Evolutionary conservation across 768 basidiomycete species (phyloP), one percentile per base, ranked within the genome.

Genomic region (Phanerodontia chrysosporium): DNA sequence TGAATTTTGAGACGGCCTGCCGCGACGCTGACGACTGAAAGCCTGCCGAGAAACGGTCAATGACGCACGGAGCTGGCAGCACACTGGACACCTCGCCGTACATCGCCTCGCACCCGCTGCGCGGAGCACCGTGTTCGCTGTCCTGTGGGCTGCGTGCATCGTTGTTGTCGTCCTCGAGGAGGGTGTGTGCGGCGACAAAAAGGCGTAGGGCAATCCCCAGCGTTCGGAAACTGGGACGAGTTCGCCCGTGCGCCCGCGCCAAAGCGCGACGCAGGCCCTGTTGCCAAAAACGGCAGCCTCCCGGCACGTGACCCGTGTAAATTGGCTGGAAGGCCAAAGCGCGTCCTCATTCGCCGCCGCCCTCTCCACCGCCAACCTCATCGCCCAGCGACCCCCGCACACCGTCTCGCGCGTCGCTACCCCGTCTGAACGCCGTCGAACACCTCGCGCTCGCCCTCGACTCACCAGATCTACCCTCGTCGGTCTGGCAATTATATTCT

Each of bases 1-100:
- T 76, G 59, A 96, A 83, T 62, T 85, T 81, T 49, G 90, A 86
- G 52, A 92, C 79, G 30, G 87, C 92, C 63, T 73, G 73, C 45
- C 82, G 80, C 46, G 71, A 66, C 53, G 73, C 65, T 46, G 82
- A 76, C 36, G 78, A 73, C 69, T 87, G 88, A 52, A 91, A 67
- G 58, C 76, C 85, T 87, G 65, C 7, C n/a, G 32, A 16, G 16
- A 39, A 16, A 4, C 27, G 2, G 49, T 51, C 49, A 51, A 30
- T 32, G 29, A 51, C 49, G 29, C 49, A 51, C 18, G 49, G 29
- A n/a, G n/a, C 13, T 18, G 10, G 28, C 7, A 12, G 12, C 30
- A 18, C 13, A 21, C 10, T 14, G n/a, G n/a, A 22, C 14, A 32
- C 49, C 16, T n/a, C n/a, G n/a, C n/a, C 49, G 18, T 42, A 51